Conservation (phyloP, 2,329 filamentous ascomycete genomes). For the Myriosclerotinia scirpicola region DNA sequence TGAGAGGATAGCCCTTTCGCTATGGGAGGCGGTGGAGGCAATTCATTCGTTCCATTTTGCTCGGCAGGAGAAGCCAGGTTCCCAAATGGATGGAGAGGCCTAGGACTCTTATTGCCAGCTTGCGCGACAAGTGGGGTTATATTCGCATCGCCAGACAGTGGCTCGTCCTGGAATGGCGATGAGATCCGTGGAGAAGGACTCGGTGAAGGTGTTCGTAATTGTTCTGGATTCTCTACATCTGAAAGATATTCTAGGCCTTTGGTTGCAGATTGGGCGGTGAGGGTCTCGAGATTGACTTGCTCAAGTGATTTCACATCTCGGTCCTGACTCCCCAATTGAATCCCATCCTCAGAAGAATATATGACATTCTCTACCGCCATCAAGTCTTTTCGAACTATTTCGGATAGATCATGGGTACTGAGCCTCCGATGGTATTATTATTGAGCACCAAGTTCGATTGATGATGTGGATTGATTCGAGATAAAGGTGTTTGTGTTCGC, state of each 20-base stretch:
- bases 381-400: background rate
- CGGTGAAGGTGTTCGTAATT: conserved; percentile 9
- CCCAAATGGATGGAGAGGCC: conserved; percentile 21
- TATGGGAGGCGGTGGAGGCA: conserved; percentile 31
- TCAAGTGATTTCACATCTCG: conserved; percentile 14
- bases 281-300: background rate
- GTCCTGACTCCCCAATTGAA: background rate
- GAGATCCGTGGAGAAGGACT: background rate
- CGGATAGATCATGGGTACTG: background rate
- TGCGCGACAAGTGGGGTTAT: conserved; percentile 19
- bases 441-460: background rate
- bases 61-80: background rate
- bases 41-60: background rate
- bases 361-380: conserved; percentile 23
- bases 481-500: conserved; percentile 13
- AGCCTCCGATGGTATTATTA: background rate
- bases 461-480: conserved; percentile 8
- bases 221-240: background rate
- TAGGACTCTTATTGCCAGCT: conserved; percentile 27
- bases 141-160: background rate
- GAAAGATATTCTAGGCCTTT: background rate
- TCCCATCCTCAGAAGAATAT: background rate
- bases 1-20: conserved; percentile 31
- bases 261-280: background rate
- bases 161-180: conserved; percentile 3